Evolutionary conservation across 2,329 filamentous ascomycete species (phyloP).

Genomic region (Colletotrichum filicis): DNA sequence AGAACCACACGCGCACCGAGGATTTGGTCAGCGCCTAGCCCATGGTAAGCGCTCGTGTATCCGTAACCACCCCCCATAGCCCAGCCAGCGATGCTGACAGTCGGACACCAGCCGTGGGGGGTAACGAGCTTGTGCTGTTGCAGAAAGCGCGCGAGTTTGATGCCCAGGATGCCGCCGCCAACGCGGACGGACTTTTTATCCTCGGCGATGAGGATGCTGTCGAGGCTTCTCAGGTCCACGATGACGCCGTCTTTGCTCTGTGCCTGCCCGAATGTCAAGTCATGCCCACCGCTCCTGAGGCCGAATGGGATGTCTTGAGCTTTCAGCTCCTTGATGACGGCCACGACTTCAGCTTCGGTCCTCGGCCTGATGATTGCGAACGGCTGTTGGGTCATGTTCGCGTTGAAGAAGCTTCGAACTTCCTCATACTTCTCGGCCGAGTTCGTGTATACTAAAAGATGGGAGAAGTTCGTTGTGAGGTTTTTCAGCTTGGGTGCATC

Average conservation of each 20-base stretch:
- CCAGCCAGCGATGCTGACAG: slow-evolving; percentile 48
- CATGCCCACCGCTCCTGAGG: slow-evolving; percentile 35
- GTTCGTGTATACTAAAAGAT: slow-evolving; percentile 11
- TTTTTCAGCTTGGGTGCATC: slow-evolving; percentile 11
- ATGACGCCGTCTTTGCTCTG: slow-evolving; percentile 30
- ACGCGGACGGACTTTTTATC: slow-evolving; percentile 31
- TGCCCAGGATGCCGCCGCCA: slow-evolving; percentile 33
- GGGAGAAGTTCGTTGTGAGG: background rate
- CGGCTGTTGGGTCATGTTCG: slow-evolving; percentile 5
- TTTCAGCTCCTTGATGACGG: background rate
- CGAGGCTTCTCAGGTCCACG: slow-evolving; percentile 35
- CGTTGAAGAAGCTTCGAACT: slow-evolving; percentile 13
- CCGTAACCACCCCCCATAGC: slow-evolving; percentile 48
- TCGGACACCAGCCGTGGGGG: slow-evolving; percentile 24
- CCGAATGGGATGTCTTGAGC: slow-evolving; percentile 24
- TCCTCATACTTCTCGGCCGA: slow-evolving; percentile 15
- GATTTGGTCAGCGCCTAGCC: slow-evolving; percentile 50
- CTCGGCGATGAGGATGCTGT: slow-evolving; percentile 17
- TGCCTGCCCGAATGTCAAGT: slow-evolving; percentile 3
- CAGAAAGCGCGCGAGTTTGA: slow-evolving; percentile 30
- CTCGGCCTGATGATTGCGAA: slow-evolving; percentile 20
- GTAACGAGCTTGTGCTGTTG: slow-evolving; percentile 20
- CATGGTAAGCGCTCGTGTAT: slow-evolving; percentile 43
- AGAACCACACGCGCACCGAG: slow-evolving; percentile 51
- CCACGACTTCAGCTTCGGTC: slow-evolving; percentile 14